A percentile compares a stretch with the other conserved stretches of the same genome.
These are phyloP conservation scores for Solanum peruvianum DNA, from an alignment of 257 asterid genomes.

Conservation along the genomic window DNA sequence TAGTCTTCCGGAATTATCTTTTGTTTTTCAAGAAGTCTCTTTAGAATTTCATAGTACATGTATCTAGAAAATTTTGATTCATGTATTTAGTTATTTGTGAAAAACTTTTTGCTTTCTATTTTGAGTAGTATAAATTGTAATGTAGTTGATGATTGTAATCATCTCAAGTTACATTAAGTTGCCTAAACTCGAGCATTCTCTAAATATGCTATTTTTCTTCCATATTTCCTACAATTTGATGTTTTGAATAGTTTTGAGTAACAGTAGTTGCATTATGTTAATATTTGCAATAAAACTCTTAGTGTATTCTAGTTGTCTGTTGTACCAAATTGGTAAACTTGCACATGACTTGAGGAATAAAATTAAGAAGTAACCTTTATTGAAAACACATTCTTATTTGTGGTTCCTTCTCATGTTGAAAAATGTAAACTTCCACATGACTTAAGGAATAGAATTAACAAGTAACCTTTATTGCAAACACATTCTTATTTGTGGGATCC, in stretches of 20 bases:
- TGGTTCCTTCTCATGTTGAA: not conserved
- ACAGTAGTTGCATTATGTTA: not conserved
- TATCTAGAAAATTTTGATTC: no score
- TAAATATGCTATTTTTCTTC: no score
- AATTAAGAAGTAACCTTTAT: not conserved
- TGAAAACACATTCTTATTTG: not conserved
- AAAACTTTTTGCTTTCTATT: no score
- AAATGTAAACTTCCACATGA: not conserved
- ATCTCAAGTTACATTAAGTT: no score
- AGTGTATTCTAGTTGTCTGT: not conserved
- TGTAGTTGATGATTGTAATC: no score
- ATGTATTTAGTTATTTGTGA: no score
- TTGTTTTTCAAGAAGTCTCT: no score
- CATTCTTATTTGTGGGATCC: not conserved
- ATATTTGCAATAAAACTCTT: not conserved
- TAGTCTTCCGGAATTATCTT: no score
- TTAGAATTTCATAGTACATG: no score
- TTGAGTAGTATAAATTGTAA: no score
- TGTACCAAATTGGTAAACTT: not conserved
- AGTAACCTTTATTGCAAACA: not conserved
- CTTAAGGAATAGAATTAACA: not conserved
- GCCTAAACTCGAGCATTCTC: no score
- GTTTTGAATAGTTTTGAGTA: not conserved
- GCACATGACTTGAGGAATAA: not conserved
- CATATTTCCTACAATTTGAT: no score